Conservation (phyloP, 2,329 filamentous ascomycete genomes). For the Knoxdaviesia proteae region DNA sequence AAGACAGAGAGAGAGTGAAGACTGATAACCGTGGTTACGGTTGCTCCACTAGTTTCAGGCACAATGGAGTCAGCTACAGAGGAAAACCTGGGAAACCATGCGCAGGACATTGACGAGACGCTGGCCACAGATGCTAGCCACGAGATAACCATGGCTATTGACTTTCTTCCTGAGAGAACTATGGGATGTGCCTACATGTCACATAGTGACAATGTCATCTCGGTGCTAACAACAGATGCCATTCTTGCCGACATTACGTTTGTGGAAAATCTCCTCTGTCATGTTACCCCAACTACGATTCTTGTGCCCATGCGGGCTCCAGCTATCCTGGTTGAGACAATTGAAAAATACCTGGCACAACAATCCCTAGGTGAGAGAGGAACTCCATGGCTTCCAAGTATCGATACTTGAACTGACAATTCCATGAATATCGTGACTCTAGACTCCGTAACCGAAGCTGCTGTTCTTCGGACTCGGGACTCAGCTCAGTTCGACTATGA, state of each 20-base stretch:
- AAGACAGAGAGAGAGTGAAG: too few relatives aligned
- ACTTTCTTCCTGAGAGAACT: conserved; percentile 46
- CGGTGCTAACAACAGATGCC: conserved; percentile 27
- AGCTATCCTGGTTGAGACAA: conserved; percentile 1
- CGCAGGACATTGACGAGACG: neutral
- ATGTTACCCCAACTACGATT: conserved; percentile 33
- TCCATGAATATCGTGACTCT: too few relatives aligned
- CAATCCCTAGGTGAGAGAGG: too few relatives aligned
- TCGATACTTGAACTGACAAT: too few relatives aligned
- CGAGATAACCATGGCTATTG: conserved; percentile 37
- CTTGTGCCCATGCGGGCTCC: conserved; percentile 28
- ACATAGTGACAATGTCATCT: too few relatives aligned
- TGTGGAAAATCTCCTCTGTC: conserved; percentile 37
- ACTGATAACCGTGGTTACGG: too few relatives aligned
- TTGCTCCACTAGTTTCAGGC: too few relatives aligned
- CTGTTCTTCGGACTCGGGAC: conserved; percentile 42
- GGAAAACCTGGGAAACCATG: neutral
- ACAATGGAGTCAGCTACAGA: too few relatives aligned
- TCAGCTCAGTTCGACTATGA: conserved; percentile 54
- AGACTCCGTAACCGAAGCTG: neutral
- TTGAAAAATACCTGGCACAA: too few relatives aligned
- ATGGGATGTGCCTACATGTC: conserved; percentile 57
- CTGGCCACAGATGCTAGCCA: neutral
- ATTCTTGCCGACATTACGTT: conserved; percentile 46
- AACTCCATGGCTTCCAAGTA: too few relatives aligned